Conservation (phyloP, 108 stramenopile genomes). For the Asterionellopsis glacialis region DNA sequence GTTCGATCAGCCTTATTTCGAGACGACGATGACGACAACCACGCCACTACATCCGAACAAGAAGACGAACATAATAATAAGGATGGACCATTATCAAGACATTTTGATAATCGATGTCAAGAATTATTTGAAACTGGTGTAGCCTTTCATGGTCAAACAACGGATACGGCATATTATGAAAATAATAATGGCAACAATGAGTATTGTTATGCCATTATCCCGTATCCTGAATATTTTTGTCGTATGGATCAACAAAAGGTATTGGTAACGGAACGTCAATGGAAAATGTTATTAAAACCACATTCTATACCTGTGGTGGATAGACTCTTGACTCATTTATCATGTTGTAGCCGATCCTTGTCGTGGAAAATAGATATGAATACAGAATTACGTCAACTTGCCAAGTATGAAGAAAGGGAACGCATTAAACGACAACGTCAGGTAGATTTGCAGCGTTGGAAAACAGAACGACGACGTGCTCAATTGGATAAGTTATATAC, state of each 20-base stretch:
- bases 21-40: neutral
- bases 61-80: constrained; percentile 11
- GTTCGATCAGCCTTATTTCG: constrained; percentile 23
- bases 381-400: constrained; percentile 21
- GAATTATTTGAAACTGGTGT: constrained; percentile 46
- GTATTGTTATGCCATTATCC: constrained; percentile 17
- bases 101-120: constrained; percentile 27
- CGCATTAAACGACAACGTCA: constrained; percentile 8
- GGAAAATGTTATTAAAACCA: constrained; percentile 35
- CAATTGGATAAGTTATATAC: constrained; percentile 42
- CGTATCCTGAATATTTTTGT: constrained; percentile 38
- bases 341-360: constrained; percentile 26
- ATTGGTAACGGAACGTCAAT: constrained; percentile 24
- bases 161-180: neutral
- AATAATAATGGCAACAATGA: neutral
- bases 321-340: constrained; percentile 25
- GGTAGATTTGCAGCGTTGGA: constrained; percentile 29
- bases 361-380: constrained; percentile 48
- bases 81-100: constrained; percentile 8
- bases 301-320: constrained; percentile 23
- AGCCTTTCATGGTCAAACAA: constrained; percentile 18
- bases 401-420: constrained; percentile 19
- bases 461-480: constrained; percentile 17
- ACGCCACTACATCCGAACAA: neutral
- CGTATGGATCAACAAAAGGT: constrained; percentile 11